These are phyloP conservation scores for Senna siamea DNA, from an alignment of 306 rosid genomes.

Conservation along the genomic window DNA sequence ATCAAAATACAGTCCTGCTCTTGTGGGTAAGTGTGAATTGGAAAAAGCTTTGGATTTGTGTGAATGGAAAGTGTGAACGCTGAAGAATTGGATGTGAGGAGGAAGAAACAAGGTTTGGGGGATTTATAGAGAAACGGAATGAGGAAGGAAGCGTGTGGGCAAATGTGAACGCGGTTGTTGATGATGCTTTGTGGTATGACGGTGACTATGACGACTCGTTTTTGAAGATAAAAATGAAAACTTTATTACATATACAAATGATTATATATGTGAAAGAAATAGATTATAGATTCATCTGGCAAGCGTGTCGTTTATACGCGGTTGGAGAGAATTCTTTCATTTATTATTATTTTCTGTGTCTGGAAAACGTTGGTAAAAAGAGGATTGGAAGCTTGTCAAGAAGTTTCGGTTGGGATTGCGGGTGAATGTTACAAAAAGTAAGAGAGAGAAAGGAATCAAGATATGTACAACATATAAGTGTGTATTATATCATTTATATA, in stretches of 20 bases:
- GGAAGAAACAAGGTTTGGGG: not conserved
- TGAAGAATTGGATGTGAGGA: slow-evolving; percentile 13
- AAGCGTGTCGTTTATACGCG: slow-evolving; percentile 39
- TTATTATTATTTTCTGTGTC: not conserved
- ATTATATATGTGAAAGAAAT: no score
- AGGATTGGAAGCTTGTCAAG: not conserved
- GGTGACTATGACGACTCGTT: slow-evolving; percentile 43
- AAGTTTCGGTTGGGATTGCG: not conserved
- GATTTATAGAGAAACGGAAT: slow-evolving; percentile 15
- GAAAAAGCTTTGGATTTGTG: not conserved
- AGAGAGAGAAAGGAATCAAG: not conserved
- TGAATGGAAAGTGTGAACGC: slow-evolving; percentile 52
- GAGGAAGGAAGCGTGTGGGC: slow-evolving; percentile 53
- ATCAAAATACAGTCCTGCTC: slow-evolving; percentile 26
- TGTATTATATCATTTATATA: no score
- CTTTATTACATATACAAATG: no score
- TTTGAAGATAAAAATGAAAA: not conserved
- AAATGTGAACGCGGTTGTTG: slow-evolving; percentile 61
- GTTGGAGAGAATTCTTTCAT: slow-evolving; percentile 29
- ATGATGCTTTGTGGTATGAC: no score
- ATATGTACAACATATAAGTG: no score
- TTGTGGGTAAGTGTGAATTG: slow-evolving; percentile 33
- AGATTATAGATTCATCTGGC: not conserved
- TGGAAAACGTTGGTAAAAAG: slow-evolving; percentile 27
- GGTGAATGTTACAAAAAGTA: not conserved